Percentiles rank a stretch among this genome's conserved stretches.
These are phyloP conservation scores for Fomitopsis betulina DNA, from an alignment of 1,284 basidiomycete genomes.

Conservation along the genomic window DNA sequence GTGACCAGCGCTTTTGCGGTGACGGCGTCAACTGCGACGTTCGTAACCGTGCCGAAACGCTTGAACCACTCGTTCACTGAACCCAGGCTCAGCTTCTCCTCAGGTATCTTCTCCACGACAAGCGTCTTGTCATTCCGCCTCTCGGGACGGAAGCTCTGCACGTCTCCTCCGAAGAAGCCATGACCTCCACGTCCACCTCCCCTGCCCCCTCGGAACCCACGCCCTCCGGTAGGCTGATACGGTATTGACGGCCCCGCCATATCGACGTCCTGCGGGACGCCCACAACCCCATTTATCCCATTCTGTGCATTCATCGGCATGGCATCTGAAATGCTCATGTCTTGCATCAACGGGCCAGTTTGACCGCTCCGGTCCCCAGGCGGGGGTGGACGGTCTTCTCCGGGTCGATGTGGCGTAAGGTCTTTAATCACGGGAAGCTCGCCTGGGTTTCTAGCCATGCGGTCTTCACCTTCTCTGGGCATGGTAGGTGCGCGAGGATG, in stretches of 20 bases:
- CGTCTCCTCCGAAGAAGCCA: constrained; percentile 54
- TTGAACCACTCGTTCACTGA: constrained; percentile 88
- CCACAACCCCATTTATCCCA: constrained; percentile 5
- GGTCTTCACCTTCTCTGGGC: constrained; percentile 43
- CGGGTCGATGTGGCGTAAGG: constrained; percentile 52
- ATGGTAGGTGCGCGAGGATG: constrained; percentile 53
- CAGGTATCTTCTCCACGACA: constrained; percentile 92
- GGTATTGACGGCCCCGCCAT: constrained; percentile 11
- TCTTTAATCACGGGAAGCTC: constrained; percentile 79
- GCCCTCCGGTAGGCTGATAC: constrained; percentile 10
- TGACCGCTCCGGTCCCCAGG: not conserved
- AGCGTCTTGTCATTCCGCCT: constrained; percentile 78
- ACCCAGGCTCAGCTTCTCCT: constrained; percentile 74
- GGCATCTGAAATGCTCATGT: not conserved
- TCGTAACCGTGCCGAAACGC: constrained; percentile 89
- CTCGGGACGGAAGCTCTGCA: constrained; percentile 60
- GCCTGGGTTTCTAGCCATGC: constrained; percentile 42
- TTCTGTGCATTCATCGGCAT: not conserved
- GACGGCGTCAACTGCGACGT: constrained; percentile 82
- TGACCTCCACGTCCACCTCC: constrained; percentile 40
- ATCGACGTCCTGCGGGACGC: constrained; percentile 15
- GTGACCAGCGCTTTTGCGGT: constrained; percentile 81
- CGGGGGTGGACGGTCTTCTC: constrained; percentile 21
- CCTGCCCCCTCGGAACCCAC: constrained; percentile 26
- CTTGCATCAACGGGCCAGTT: not conserved